These are phyloP conservation scores for Colletotrichum caudatum DNA, from an alignment of 2,329 filamentous ascomycete species.

Conservation along the genomic window DNA sequence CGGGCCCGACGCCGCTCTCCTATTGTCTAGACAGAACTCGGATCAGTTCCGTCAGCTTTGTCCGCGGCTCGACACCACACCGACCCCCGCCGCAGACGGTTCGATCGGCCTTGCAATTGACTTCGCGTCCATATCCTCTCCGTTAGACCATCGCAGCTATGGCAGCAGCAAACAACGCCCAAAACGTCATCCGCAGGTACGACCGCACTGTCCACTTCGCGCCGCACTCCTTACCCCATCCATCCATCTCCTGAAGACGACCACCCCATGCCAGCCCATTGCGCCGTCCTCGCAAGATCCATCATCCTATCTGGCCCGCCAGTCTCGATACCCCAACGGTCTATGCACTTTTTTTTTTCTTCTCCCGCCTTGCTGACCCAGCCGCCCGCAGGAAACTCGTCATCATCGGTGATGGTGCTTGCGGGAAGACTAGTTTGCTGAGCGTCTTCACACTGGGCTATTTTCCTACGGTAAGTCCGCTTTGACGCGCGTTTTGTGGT, in stretches of 20 bases:
- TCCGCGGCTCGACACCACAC: neutral
- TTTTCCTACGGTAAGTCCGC: constrained; percentile 87
- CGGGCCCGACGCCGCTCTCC: neutral
- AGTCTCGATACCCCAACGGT: neutral
- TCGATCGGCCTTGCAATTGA: constrained; percentile 24
- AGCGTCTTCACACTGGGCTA: constrained; percentile 98
- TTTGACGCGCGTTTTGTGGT: constrained; percentile 25
- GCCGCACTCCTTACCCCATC: constrained; percentile 3
- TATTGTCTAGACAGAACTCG: neutral
- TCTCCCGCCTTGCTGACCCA: neutral
- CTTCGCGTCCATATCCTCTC: constrained; percentile 11
- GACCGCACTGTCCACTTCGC: constrained; percentile 45
- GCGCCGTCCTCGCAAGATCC: neutral
- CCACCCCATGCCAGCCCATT: neutral
- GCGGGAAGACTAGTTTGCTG: constrained; percentile 96
- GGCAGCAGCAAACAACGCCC: constrained; percentile 58
- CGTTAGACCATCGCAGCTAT: constrained; percentile 48
- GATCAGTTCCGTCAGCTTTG: neutral
- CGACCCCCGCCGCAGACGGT: neutral
- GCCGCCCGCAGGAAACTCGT: constrained; percentile 81
- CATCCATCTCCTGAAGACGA: neutral
- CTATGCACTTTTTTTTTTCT: neutral
- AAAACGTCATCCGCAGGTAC: constrained; percentile 75
- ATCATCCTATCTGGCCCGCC: neutral
- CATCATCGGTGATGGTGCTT: constrained; percentile 97